Evolutionary conservation across 75 land plant species (phyloP).

Genomic region (Ceratopteris richardii): DNA sequence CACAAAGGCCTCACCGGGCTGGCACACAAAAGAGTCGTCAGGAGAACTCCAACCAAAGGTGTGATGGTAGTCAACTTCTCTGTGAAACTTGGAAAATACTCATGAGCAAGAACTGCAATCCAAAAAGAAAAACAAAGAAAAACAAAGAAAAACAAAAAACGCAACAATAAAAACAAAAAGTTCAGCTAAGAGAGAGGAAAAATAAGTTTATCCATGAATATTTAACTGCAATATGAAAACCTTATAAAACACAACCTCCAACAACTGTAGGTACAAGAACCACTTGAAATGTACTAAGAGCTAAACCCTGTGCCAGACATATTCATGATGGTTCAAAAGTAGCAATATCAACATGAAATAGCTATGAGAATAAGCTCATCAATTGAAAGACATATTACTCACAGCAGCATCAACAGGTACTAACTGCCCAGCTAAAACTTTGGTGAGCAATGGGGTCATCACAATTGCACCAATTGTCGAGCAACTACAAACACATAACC

Average conservation of each 20-base stretch:
- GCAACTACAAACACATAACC: conserved; percentile 42
- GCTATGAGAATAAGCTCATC: no score
- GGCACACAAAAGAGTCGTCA: conserved; percentile 92
- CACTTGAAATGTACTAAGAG: conserved; percentile 92
- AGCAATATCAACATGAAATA: no score
- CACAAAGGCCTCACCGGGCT: conserved; percentile 64
- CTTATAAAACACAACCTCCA: conserved; percentile 46
- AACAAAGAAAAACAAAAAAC: neutral
- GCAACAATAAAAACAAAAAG: neutral
- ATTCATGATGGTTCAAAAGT: no score
- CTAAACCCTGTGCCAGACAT: conserved; percentile 85
- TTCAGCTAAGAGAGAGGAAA: no score
- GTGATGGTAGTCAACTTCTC: conserved; percentile 67
- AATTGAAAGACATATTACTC: conserved; percentile 8
- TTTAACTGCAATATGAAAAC: no score
- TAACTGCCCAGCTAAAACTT: conserved; percentile 93
- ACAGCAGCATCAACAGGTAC: conserved; percentile 98
- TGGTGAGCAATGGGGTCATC: conserved; percentile 97
- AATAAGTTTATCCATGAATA: no score
- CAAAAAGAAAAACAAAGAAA: neutral
- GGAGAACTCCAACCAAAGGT: conserved; percentile 86
- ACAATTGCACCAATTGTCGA: conserved; percentile 96
- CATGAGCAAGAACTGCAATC: conserved; percentile 61
- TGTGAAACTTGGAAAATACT: conserved; percentile 82
- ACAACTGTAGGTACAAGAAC: conserved; percentile 83